phyloP scores from a whole-genome alignment of 441 rosid genomes.

The Croton setiger region DNA sequence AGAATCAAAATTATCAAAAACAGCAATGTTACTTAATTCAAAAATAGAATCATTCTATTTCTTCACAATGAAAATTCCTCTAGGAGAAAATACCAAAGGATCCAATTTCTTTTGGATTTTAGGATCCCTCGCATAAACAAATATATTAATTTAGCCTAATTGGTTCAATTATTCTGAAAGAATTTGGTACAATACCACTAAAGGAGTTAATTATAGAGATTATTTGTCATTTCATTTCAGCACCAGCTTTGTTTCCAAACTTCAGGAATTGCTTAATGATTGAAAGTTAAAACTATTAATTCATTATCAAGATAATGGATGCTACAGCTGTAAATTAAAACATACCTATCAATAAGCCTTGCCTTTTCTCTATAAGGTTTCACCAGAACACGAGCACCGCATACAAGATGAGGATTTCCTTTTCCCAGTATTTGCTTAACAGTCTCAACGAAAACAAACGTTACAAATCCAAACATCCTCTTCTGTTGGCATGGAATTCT shows the following conservation, averaged over 20 bases:
- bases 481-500: conserved; percentile 91
- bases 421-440: conserved; percentile 67
- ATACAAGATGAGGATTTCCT: conserved; percentile 89
- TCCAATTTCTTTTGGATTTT: not conserved
- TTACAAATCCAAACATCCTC: conserved; percentile 94
- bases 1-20: conserved; percentile 1
- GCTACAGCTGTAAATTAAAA: not conserved
- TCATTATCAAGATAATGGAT: not conserved
- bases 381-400: conserved; percentile 89
- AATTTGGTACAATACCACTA: not conserved
- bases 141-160: too few species aligned
- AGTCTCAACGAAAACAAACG: conserved; percentile 65
- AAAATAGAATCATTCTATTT: conserved; percentile 6
- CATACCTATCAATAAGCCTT: conserved; percentile 57
- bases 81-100: conserved; percentile 1
- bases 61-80: not conserved
- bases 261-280: not conserved
- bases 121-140: too few species aligned
- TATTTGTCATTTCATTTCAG: not conserved
- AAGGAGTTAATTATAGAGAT: conserved; percentile 10
- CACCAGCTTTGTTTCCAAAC: not conserved
- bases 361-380: conserved; percentile 93
- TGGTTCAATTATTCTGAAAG: too few species aligned
- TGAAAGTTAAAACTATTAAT: not conserved
- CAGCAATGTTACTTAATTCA: not conserved